phyloP scores from a whole-genome alignment of 176 grass and related monocot species.

The Urochloa ruziziensis region DNA sequence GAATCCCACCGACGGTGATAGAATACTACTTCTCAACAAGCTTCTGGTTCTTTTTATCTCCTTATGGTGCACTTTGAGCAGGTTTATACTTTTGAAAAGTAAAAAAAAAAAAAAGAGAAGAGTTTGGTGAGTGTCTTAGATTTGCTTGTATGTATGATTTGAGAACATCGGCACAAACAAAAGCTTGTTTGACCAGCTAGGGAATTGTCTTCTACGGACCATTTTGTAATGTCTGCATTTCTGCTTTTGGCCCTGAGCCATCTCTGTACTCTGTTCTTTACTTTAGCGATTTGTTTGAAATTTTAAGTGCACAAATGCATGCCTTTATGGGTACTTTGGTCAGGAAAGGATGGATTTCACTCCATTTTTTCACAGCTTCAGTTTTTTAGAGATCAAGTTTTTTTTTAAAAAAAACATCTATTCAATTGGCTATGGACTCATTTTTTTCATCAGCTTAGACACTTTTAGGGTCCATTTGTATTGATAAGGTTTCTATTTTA shows the following conservation, averaged over 20 bases:
- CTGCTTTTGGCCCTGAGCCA: neutral
- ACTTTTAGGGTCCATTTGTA: neutral
- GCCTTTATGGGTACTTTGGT: neutral
- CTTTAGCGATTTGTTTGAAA: neutral
- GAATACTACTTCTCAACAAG: neutral
- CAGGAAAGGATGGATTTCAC: neutral
- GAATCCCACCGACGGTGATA: neutral
- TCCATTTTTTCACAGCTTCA: neutral
- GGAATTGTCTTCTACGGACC: too few relatives aligned
- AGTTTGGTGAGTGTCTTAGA: neutral
- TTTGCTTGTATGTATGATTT: neutral
- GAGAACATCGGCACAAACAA: neutral
- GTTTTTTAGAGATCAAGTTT: neutral
- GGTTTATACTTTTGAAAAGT: neutral
- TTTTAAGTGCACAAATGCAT: neutral
- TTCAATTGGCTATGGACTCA: neutral
- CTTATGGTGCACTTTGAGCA: neutral
- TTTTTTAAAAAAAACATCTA: neutral
- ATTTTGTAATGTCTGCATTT: neutral
- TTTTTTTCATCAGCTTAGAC: neutral
- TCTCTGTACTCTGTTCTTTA: neutral
- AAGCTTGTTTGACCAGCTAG: neutral
- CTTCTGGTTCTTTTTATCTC: neutral
- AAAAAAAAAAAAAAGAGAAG: neutral
- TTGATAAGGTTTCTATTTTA: slow-evolving; percentile 20